Evolutionary conservation across 2,329 filamentous ascomycete genomes (phyloP), one percentile per base, ranked within the genome.

Genomic region (Fusarium sublunatum): DNA sequence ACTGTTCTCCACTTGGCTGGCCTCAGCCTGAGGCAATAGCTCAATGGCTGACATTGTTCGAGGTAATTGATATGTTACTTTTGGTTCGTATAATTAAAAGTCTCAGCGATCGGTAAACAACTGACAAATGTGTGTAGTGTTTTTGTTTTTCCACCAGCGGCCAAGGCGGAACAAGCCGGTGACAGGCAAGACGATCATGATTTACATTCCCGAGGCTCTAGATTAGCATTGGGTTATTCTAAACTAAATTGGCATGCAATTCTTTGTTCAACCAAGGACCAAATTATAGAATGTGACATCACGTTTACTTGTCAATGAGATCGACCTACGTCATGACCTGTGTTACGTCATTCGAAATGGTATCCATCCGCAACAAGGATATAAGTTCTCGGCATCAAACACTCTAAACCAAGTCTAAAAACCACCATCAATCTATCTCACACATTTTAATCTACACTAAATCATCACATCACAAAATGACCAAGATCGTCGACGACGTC

Each of bases 401-500:
- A 24, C 22, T 25, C 12, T 31, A 4, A n/a, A 11, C 25, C 31
- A 51, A 50, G 41, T 13, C 25, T 24, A n/a, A 2, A 7, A 25
- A 25, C 1, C 4, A 9, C 2, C 9, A 26, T 0, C 3, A 32
- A 40, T 13, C n/a, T 35, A 15, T 5, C 1, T 7, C 10, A 41
- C 11, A 32, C 28, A 48, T 5, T 2, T 28, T 10, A n/a, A 32
- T n/a, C 7, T n/a, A 34, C 7, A n/a, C 11, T 13, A 3, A 34
- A n/a, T 7, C n/a, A 34, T 22, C n/a, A 42, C 9, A n/a, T 4
- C 7, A 24, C 4, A 64, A 44, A 31, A 65, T 69, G 67, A 61
- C 67, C 9, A 68, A 63, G 38, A 6, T 69, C n/a, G 19, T 69
- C 0, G 41, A 70, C 2, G 68, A 70, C 24, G 62, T 68, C 36